phyloP scores from a whole-genome alignment of 768 basidiomycete species.

The Gautieria morchelliformis region DNA sequence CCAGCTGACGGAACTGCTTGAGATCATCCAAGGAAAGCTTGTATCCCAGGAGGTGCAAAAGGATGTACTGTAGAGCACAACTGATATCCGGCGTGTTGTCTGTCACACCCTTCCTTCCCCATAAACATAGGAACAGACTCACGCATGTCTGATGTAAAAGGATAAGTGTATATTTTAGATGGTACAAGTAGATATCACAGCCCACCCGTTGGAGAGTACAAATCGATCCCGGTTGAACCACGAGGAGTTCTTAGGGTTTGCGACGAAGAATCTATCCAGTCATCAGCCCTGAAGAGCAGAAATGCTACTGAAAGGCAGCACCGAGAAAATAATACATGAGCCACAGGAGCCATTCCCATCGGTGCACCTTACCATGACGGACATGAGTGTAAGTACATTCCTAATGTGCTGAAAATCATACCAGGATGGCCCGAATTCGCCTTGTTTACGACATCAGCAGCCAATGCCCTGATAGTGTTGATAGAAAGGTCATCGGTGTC shows the following conservation, averaged over 20 bases:
- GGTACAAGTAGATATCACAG: conserved; percentile 7
- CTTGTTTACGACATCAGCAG: conserved; percentile 69
- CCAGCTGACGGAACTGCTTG: conserved; percentile 86
- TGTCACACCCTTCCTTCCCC: neutral
- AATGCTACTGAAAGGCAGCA: conserved; percentile 15
- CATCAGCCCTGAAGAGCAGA: neutral
- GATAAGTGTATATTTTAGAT: neutral
- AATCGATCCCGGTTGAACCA: conserved; percentile 98
- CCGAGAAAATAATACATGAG: conserved; percentile 76
- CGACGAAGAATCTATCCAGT: conserved; percentile 66
- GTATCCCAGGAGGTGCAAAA: conserved; percentile 89
- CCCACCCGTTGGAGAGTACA: conserved; percentile 90
- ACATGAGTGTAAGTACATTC: neutral
- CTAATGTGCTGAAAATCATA: conserved; percentile 18
- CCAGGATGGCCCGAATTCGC: conserved; percentile 95
- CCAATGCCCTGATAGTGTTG: conserved; percentile 67
- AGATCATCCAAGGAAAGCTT: conserved; percentile 88
- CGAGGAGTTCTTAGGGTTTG: conserved; percentile 80
- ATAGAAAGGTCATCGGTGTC: conserved; percentile 47
- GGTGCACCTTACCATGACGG: conserved; percentile 57
- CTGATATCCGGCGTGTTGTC: conserved; percentile 28
- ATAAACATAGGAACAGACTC: conserved; percentile 22
- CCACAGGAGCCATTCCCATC: conserved; percentile 84
- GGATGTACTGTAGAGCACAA: conserved; percentile 87
- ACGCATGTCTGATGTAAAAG: conserved; percentile 54